Percentiles rank a stretch among this genome's conserved stretches.
These are phyloP conservation scores for Cryptococcus sp. DNA, from an alignment of 1,284 basidiomycete genomes.

Conservation along the genomic window DNA sequence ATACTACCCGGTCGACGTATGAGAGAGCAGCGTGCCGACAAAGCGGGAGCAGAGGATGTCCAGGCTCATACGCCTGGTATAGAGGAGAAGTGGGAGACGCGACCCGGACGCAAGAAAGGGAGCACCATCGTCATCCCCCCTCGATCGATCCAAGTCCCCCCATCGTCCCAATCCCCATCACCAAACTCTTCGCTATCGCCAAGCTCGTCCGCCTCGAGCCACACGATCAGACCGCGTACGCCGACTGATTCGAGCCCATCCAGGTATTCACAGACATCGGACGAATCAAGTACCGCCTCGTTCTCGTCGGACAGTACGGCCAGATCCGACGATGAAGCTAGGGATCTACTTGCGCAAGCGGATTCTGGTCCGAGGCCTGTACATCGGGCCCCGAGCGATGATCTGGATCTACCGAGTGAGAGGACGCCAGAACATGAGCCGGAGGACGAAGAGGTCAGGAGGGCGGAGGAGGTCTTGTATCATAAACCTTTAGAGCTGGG, in stretches of 20 bases:
- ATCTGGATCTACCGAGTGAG: background rate
- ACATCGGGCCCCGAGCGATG: slow-evolving; percentile 5
- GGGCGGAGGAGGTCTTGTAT: slow-evolving; percentile 15
- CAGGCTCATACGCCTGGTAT: too few species aligned
- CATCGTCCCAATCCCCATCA: background rate
- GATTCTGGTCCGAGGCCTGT: slow-evolving; percentile 14
- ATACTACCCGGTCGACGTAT: background rate
- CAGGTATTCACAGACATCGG: slow-evolving; percentile 15
- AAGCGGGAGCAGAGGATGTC: too few species aligned
- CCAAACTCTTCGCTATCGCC: background rate
- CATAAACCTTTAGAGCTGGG: background rate
- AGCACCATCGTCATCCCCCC: slow-evolving; percentile 4
- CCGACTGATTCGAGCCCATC: slow-evolving; percentile 11
- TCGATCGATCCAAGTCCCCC: slow-evolving; percentile 1
- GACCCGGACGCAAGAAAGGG: slow-evolving; percentile 1
- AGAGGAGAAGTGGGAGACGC: background rate
- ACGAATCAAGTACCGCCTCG: background rate
- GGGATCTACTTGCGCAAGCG: slow-evolving; percentile 8
- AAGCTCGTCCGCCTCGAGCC: background rate
- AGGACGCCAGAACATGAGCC: slow-evolving; percentile 2
- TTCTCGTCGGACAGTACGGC: background rate
- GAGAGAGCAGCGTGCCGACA: background rate
- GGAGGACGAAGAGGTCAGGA: slow-evolving; percentile 7
- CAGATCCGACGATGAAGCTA: slow-evolving; percentile 9
- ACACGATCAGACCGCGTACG: background rate